These are phyloP conservation scores for Flammula alnicola DNA, from an alignment of 1,284 basidiomycete species.

Conservation along the genomic window DNA sequence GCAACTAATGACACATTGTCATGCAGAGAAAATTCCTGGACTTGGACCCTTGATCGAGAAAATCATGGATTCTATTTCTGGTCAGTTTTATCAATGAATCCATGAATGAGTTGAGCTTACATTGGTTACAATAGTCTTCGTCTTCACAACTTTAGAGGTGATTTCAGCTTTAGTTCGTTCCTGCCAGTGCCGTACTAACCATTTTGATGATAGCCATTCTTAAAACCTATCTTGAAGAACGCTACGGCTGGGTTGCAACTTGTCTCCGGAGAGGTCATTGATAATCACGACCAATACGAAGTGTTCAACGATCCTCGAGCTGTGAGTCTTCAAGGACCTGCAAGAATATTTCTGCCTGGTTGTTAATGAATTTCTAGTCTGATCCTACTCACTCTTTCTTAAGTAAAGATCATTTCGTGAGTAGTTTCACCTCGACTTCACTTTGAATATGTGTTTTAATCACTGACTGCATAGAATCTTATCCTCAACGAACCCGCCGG, in stretches of 20 bases:
- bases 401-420: conserved; percentile 80
- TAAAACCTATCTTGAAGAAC: conserved; percentile 72
- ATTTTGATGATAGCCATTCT: conserved; percentile 62
- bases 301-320: conserved; percentile 82
- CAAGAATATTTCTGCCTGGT: not conserved
- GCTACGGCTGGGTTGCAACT: conserved; percentile 65
- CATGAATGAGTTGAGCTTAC: not conserved
- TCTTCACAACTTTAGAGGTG: conserved; percentile 80
- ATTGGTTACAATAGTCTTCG: conserved; percentile 57
- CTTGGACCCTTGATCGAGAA: conserved; percentile 79
- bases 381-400: conserved; percentile 88
- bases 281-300: conserved; percentile 82
- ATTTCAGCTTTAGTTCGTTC: conserved; percentile 2
- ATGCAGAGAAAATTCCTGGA: conserved; percentile 71
- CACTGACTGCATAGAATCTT: conserved; percentile 40
- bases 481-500: conserved; percentile 85
- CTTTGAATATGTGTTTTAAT: no score
- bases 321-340: conserved; percentile 42
- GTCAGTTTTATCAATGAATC: conserved; percentile 35
- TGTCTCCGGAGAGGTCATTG: conserved; percentile 78
- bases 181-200: no score
- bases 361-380: conserved; percentile 47
- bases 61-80: conserved; percentile 75
- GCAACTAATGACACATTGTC: not conserved
- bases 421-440: no score